Base-by-base conservation (phyloP, 2,329 filamentous ascomycete species). In the Raffaelea deltoideospora region DNA sequence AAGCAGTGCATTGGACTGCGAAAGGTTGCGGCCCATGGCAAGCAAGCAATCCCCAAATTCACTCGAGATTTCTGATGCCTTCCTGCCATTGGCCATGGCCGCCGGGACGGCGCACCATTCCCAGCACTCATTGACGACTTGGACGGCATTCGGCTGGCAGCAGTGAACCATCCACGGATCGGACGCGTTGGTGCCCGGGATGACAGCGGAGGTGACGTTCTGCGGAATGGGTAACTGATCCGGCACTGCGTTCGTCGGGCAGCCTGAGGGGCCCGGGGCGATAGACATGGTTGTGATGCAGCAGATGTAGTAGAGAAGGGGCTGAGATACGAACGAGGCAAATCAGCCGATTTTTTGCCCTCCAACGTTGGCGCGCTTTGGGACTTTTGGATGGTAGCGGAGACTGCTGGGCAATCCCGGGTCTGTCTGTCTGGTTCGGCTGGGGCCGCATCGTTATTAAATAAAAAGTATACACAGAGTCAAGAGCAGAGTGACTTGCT, bases 141-240 rank as follows among this genome's bases (percentile, higher is more conserved):
- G 17, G 15, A 31, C 28, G 13, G 23, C 17, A 17, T 37, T 37
- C 21, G 35, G 35, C 15, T 18, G 17, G 22, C 35, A 37, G 35
- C 35, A 37, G 20, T 14, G 4, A 20, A 33, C 29, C 35, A 33
- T 37, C 15, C 15, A 32, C 11, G 18, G 10, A 13, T 31, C 30
- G 13, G 35, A 37, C 30, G 30, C 23, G 35, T 37, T 37, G 23
- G n/a, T 37, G 30, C 35, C 35, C 17, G 35, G 35, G 30, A 33
- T 27, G 18, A 28, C 29, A 31, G 35, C 35, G 22, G 26, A 31
- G 23, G 22, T 21, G 35, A 37, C 23, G 13, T 21, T 28, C 15
- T 32, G 29, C 15, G 30, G 22, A 23, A 37, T 37, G 17, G 30
- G 30, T 17, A 37, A 23, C 17, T 5, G 8, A 3, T n/a, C 17